A percentile compares a stretch with the other conserved stretches of the same genome.
phyloP scores from a whole-genome alignment of 2,329 filamentous ascomycete genomes.

The Fusarium foetens region DNA sequence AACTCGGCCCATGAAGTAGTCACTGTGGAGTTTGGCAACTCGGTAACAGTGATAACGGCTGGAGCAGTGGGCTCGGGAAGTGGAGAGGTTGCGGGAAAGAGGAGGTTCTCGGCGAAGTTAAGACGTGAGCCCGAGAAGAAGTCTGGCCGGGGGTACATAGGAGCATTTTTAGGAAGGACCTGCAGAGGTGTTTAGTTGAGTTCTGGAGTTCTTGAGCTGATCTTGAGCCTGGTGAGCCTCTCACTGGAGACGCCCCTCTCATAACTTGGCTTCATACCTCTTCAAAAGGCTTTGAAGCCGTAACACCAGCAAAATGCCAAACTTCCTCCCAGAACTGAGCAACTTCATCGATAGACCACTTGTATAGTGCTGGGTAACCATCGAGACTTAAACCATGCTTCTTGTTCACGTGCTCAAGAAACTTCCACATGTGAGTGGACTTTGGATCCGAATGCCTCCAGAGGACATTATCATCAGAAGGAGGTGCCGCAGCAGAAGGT shows the following conservation, averaged over 20 bases:
- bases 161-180: constrained; percentile 73
- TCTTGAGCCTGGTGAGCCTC: not conserved
- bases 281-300: constrained; percentile 70
- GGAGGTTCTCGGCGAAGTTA: constrained; percentile 95
- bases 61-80: constrained; percentile 63
- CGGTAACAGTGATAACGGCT: constrained; percentile 85
- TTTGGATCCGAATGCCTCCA: constrained; percentile 77
- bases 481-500: constrained; percentile 31
- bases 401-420: constrained; percentile 74
- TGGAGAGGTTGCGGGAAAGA: constrained; percentile 71
- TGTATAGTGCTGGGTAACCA: constrained; percentile 79
- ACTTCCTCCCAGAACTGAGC: constrained; percentile 84
- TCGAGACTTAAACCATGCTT: constrained; percentile 71
- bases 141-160: constrained; percentile 86
- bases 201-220: not conserved
- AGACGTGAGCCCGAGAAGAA: constrained; percentile 84
- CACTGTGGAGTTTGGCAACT: constrained; percentile 69
- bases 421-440: constrained; percentile 76
- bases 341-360: constrained; percentile 84
- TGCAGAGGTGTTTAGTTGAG: constrained; percentile 49
- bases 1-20: constrained; percentile 79
- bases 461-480: constrained; percentile 59
- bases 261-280: constrained; percentile 57
- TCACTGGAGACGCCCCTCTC: constrained; percentile 15
- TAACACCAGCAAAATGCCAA: constrained; percentile 85